A percentile compares a stretch with the other conserved stretches of the same genome.
Evolutionary conservation across 2,329 filamentous ascomycete genomes (phyloP).

Genomic region (Cladorrhinum sp.): DNA sequence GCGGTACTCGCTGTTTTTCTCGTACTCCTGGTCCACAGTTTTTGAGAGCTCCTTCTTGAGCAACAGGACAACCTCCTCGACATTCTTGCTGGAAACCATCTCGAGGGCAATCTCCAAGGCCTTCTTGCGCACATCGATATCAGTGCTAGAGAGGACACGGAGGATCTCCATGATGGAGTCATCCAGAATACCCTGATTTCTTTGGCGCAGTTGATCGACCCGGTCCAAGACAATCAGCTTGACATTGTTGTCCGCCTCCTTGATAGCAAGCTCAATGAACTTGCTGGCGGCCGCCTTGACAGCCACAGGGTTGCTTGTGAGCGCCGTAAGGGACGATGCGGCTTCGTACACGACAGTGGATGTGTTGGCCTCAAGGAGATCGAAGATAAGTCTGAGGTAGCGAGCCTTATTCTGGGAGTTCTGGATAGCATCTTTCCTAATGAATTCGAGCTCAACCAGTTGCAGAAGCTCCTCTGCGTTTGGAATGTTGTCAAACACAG

Average conservation of each 20-base stretch:
- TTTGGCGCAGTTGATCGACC: conserved; percentile 69
- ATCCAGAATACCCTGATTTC: conserved; percentile 79
- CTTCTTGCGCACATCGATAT: conserved; percentile 93
- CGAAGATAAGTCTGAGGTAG: conserved; percentile 93
- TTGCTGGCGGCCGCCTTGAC: conserved; percentile 95
- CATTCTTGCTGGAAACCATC: conserved; percentile 98
- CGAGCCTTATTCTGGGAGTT: conserved; percentile 94
- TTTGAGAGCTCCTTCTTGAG: conserved; percentile 97
- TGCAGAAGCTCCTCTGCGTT: conserved; percentile 94
- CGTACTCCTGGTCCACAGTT: conserved; percentile 97
- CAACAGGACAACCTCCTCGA: conserved; percentile 92
- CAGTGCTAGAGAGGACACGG: conserved; percentile 88
- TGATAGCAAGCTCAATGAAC: conserved; percentile 95
- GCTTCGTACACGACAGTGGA: conserved; percentile 98
- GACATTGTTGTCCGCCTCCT: conserved; percentile 98
- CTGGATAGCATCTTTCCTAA: conserved; percentile 92
- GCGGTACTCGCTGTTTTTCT: conserved; percentile 95
- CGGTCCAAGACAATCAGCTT: conserved; percentile 97
- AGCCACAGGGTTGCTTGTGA: conserved; percentile 94
- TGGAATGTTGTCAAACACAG: conserved; percentile 87
- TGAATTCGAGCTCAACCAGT: conserved; percentile 93
- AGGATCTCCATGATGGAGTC: conserved; percentile 97
- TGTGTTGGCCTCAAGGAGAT: conserved; percentile 86
- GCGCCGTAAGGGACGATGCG: conserved; percentile 85
- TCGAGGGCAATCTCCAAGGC: conserved; percentile 86